These are phyloP conservation scores for Suillus tomentosus DNA, from an alignment of 768 basidiomycete genomes.

Conservation along the genomic window DNA sequence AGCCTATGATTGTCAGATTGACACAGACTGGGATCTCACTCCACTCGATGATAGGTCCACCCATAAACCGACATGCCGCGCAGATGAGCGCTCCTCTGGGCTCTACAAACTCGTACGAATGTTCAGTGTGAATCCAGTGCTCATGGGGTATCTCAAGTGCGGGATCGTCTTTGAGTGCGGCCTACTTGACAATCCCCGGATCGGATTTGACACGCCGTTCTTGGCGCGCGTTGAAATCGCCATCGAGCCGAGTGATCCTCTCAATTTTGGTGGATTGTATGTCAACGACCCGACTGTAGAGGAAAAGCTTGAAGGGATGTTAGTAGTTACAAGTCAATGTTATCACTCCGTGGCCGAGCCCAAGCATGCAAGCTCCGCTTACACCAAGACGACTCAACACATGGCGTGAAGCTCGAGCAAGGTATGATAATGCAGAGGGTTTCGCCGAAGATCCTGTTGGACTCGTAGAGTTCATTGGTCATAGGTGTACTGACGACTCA, in stretches of 20 bases:
- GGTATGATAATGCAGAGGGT: background rate
- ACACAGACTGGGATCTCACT: background rate
- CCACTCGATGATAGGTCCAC: constrained; percentile 13
- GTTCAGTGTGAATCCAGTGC: constrained; percentile 11
- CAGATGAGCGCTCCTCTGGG: constrained; percentile 18
- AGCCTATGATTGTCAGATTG: background rate
- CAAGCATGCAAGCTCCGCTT: constrained; percentile 13
- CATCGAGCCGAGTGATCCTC: constrained; percentile 16
- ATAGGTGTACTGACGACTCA: constrained; percentile 14
- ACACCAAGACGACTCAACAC: constrained; percentile 9
- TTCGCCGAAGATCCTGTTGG: constrained; percentile 10
- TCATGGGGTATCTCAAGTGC: constrained; percentile 12
- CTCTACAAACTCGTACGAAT: constrained; percentile 17
- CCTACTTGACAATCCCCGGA: constrained; percentile 12
- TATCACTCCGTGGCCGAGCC: background rate
- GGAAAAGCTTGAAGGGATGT: constrained; percentile 18
- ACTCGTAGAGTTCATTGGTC: constrained; percentile 16
- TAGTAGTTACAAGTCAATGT: constrained; percentile 19
- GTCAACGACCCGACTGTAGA: constrained; percentile 11
- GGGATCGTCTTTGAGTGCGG: constrained; percentile 18
- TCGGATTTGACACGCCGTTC: constrained; percentile 20
- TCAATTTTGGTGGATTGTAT: constrained; percentile 12
- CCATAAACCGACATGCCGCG: constrained; percentile 17
- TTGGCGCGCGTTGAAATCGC: constrained; percentile 17
- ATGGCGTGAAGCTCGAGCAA: constrained; percentile 15